Evolutionary conservation across 371 early-diverging fungal species (phyloP).

Genomic region (Rhizomucor miehei): DNA sequence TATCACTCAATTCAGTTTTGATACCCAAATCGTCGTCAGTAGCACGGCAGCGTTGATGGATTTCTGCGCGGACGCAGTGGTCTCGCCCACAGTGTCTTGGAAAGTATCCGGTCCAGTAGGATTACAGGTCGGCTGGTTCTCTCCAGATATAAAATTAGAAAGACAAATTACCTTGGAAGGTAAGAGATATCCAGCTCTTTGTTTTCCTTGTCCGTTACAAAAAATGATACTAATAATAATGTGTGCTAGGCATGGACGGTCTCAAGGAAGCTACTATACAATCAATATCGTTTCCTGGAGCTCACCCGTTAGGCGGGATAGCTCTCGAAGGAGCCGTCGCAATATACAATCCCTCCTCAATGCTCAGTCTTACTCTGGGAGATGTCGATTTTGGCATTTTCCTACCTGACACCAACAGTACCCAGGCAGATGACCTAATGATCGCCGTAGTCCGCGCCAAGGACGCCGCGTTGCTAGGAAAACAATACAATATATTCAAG

Average conservation of each 20-base stretch:
- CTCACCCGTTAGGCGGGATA: slow-evolving; percentile 41
- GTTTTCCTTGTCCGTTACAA: too few relatives aligned
- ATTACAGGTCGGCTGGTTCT: slow-evolving; percentile 28
- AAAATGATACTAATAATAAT: too few relatives aligned
- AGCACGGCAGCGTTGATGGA: slow-evolving; percentile 29
- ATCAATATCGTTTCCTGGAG: slow-evolving; percentile 31
- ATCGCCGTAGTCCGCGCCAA: slow-evolving; percentile 42
- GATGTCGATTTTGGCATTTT: slow-evolving; percentile 48
- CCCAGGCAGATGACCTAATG: slow-evolving; percentile 19
- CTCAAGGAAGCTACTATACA: slow-evolving; percentile 35
- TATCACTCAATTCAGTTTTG: slow-evolving; percentile 35
- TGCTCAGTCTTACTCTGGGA: slow-evolving; percentile 36
- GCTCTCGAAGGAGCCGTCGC: slow-evolving; percentile 28
- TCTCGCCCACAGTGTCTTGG: slow-evolving; percentile 33
- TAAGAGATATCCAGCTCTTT: slow-evolving; percentile 5
- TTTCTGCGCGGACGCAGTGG: slow-evolving; percentile 42
- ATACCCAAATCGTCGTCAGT: slow-evolving; percentile 33
- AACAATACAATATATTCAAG: slow-evolving; percentile 35
- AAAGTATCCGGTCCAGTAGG: slow-evolving; percentile 27
- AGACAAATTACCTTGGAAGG: slow-evolving; percentile 35
- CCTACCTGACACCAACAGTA: slow-evolving; percentile 16
- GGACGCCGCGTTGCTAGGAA: slow-evolving; percentile 34
- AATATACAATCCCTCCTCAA: slow-evolving; percentile 44
- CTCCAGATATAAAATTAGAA: slow-evolving; percentile 17
- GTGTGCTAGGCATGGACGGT: slow-evolving; percentile 43